Evolutionary conservation across 1,139 yeast species (phyloP), one percentile per base, ranked within the genome.

Genomic region (Yamadazyma aaseri): DNA sequence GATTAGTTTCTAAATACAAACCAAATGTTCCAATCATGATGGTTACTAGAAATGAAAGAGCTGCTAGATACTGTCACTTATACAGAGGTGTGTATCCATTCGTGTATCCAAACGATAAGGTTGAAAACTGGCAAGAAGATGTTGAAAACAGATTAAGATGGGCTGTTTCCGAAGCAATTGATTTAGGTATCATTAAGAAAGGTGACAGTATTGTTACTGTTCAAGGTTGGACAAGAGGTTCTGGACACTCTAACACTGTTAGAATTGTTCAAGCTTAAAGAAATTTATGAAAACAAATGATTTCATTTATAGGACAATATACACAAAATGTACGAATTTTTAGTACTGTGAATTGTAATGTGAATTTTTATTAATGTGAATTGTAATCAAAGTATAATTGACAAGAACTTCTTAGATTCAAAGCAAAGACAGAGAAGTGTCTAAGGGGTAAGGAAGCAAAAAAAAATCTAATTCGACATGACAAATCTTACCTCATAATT

Each of bases 81-180:
- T 87, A 86, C 76, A 85, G 99, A 72, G 98, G 98, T 68, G 98
- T 92, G 47, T 92, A 90, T 71, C 98, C 98, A 60, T 90, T 90
- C 71, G 76, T 87, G 51, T 92, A 86, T 75, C 65, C 71, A 44
- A 70, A 76, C 63, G 75, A 73, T 29, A 71, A 76, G 57, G 79
- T 80, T 49, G 79, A 77, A 52, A 82, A 86, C 78, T 92, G 98
- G 98, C 89, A 89, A 65, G 83, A 81, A 60, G 98, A 92, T 69
- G 96, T 92, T 49, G 97, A 92, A 76, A 76, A 74, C 64, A 86
- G 98, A 76, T 81, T 92, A 65, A 78, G 86, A 70, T 85, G 86
- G 83, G 97, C 96, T 63, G 85, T 92, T 65, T 75, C 81, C 50
- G 90, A 85, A 73, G 97, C 96, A 51, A 76, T 83, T 58, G 83